Evolutionary conservation across 345 rosid genomes (phyloP).

Genomic region (Gossypium sturtianum): DNA sequence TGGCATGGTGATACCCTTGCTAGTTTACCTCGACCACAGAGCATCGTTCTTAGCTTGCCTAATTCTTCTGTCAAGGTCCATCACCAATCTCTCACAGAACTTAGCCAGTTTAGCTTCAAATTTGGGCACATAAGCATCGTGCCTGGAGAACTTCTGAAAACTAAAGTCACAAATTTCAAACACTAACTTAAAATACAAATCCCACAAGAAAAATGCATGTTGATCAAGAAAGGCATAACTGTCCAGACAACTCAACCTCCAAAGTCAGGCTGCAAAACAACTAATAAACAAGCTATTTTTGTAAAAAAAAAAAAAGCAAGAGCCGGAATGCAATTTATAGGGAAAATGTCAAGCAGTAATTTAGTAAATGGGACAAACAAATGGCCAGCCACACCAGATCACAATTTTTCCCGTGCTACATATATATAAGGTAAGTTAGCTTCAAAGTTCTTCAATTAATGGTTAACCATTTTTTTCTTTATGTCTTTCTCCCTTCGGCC

Average conservation of each 20-base stretch:
- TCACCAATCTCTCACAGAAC: conserved; percentile 89
- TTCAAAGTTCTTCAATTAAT: too few species aligned
- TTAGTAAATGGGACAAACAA: background rate
- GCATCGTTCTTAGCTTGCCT: conserved; percentile 41
- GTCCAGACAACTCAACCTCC: background rate
- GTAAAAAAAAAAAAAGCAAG: background rate
- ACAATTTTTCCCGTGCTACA: too few species aligned
- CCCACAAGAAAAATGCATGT: background rate
- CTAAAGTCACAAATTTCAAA: conserved; percentile 35
- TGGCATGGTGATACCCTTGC: too few species aligned
- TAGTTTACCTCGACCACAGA: too few species aligned
- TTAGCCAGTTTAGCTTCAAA: conserved; percentile 91
- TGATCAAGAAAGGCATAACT: background rate
- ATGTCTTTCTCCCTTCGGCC: conserved; percentile 90
- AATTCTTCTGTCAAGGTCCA: conserved; percentile 90
- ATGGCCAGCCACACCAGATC: background rate
- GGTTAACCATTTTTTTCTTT: conserved; percentile 40
- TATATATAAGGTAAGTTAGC: background rate
- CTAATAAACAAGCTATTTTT: background rate
- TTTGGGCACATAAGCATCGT: conserved; percentile 56
- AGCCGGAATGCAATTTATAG: background rate
- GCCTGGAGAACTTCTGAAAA: conserved; percentile 86
- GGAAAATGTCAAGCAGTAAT: background rate
- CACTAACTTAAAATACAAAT: conserved; percentile 4
- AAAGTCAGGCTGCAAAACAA: background rate